Percentiles rank a stretch among this genome's conserved stretches.
Evolutionary conservation across 2,329 filamentous ascomycete genomes (phyloP).

Genomic region (Penicillium sumatraense): DNA sequence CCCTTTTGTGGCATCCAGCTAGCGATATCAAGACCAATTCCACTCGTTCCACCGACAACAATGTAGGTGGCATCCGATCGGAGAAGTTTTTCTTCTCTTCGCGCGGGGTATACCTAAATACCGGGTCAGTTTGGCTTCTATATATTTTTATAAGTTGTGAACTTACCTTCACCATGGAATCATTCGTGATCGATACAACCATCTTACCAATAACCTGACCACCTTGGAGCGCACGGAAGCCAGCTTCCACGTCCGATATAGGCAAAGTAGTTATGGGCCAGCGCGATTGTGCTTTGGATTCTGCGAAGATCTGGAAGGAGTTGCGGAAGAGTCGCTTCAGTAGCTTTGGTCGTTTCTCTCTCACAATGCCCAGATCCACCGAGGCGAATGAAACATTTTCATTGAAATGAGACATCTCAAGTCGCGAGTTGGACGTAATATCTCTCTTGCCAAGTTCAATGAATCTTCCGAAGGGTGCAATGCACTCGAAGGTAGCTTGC

Average conservation of each 20-base stretch:
- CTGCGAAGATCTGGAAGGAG: conserved; percentile 22
- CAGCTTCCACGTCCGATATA: conserved; percentile 28
- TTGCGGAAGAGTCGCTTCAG: conserved; percentile 28
- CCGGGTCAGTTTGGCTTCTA: background rate
- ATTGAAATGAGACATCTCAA: conserved; percentile 54
- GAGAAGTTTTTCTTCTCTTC: conserved; percentile 23
- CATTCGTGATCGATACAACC: conserved; percentile 24
- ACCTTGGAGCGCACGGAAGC: conserved; percentile 29
- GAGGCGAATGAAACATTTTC: conserved; percentile 49
- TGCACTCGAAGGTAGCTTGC: conserved; percentile 31
- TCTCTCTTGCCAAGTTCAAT: conserved; percentile 42
- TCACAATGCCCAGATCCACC: conserved; percentile 43
- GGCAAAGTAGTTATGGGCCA: conserved; percentile 25
- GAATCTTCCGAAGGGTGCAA: conserved; percentile 38
- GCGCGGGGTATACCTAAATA: conserved; percentile 22
- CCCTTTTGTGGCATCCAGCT: conserved; percentile 56
- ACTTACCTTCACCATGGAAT: conserved; percentile 28
- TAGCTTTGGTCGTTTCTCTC: conserved; percentile 29
- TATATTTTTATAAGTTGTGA: background rate
- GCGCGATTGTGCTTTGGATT: conserved; percentile 14
- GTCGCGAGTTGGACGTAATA: conserved; percentile 39
- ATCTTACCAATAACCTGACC: conserved; percentile 32
- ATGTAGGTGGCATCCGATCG: conserved; percentile 54
- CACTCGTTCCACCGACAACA: conserved; percentile 62
- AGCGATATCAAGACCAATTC: conserved; percentile 60